Base-by-base conservation (phyloP, 2,329 filamentous ascomycete species). In the Phialocephala subalpina region DNA sequence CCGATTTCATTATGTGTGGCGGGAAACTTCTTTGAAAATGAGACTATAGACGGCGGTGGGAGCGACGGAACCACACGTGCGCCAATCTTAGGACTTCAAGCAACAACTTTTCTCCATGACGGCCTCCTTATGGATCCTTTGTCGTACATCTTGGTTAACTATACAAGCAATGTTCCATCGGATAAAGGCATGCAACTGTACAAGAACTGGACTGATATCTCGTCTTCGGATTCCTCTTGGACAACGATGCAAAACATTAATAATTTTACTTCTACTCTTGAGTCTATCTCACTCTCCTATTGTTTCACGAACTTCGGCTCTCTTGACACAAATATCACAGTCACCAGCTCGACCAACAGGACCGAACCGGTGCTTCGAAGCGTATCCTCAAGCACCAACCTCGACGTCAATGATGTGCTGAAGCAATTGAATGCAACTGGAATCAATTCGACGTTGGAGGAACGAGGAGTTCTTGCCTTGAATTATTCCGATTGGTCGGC, bases 271-370 rank as follows among this genome's bases (percentile, higher is more conserved):
- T n/a, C 22, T 12, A 25, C 25, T 14, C 18, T 57, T 16, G 40
- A 58, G 33, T 47, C 38, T 4, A 29, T 63, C 6, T 63, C 60
- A 2, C 25, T 63, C 1, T 58, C 14, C 11, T 63, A 63, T 22
- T 63, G 60, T 18, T 63, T 63, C 53, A 58, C 60, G 16, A 45
- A 58, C 18, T 63, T 63, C 25, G 53, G n/a, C 8, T 20, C 60
- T 6, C 3, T 63, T 1, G 60, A 63, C 25, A 35, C 53, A 42
- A 63, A 63, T 25, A 25, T 63, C 27, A 49, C 53, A 7, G 38
- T 63, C 1, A 42, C 16, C 8, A 58, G 60, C 40, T 7, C 53
- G 22, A 25, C 22, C 1, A 63, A 58, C 20, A 49, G 60, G 53
- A 63, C 53, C 11, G 60, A 63, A n/a, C 60, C 60, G 1, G 52